Evolutionary conservation across 192 early-diverging fungal genomes (phyloP).

Genomic region (Entomortierella beljakovae): DNA sequence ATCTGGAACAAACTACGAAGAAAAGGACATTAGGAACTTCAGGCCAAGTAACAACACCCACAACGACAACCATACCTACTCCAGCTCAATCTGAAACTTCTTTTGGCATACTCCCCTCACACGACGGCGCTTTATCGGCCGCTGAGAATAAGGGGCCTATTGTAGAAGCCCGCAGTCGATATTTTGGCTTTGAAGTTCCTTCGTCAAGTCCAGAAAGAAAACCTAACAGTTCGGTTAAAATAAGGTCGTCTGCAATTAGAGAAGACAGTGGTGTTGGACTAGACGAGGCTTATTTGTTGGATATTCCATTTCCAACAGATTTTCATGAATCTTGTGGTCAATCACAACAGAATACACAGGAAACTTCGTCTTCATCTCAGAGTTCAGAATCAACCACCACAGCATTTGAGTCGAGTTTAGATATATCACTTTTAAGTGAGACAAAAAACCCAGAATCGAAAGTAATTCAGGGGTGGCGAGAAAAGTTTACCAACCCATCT

Average conservation of each 20-base stretch:
- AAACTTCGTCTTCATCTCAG: neutral
- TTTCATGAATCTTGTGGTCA: neutral
- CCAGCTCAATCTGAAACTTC: too few species aligned
- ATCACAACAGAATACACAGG: neutral
- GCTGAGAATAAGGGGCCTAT: neutral
- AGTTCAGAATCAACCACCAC: neutral
- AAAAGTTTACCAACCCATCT: conserved; percentile 35
- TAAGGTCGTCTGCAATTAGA: neutral
- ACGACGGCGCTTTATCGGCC: neutral
- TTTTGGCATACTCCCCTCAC: neutral
- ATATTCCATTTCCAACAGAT: neutral
- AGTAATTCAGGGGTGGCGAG: conserved; percentile 44
- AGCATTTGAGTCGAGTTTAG: neutral
- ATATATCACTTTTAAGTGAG: too few species aligned
- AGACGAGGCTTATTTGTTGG: conserved; percentile 4
- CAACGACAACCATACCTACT: neutral
- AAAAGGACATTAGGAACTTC: neutral
- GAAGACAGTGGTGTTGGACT: conserved; percentile 35
- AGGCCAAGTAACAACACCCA: neutral
- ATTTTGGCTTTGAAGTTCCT: conserved; percentile 28
- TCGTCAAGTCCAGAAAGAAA: neutral
- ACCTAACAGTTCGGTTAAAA: neutral
- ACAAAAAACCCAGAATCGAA: conserved; percentile 20
- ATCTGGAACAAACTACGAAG: neutral
- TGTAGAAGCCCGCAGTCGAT: conserved; percentile 37